These are phyloP conservation scores for Teratosphaeria nubilosa DNA, from an alignment of 2,329 filamentous ascomycete genomes.

Conservation along the genomic window DNA sequence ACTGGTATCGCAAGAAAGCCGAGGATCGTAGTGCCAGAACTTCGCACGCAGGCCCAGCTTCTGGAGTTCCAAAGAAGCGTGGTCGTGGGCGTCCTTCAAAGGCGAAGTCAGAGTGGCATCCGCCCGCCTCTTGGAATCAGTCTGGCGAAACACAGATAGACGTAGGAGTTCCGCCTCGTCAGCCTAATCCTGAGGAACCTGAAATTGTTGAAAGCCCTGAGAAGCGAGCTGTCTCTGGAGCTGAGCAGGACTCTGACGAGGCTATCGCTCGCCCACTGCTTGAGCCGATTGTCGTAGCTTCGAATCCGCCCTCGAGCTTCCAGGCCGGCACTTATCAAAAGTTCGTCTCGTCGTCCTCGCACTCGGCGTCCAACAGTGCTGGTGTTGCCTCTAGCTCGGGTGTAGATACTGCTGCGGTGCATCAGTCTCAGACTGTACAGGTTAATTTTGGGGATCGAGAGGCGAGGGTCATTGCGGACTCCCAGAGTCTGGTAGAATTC, in stretches of 20 bases:
- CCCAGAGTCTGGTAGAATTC: constrained; percentile 6
- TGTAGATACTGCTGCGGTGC: background rate
- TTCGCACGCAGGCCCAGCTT: background rate
- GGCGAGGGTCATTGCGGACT: constrained; percentile 8
- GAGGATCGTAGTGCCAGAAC: background rate
- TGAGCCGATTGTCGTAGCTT: constrained; percentile 6
- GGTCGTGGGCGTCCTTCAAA: background rate
- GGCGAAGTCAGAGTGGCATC: background rate
- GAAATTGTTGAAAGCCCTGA: constrained; percentile 18
- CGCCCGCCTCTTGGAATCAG: background rate
- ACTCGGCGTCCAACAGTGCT: background rate
- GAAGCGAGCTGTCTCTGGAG: background rate
- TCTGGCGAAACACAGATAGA: background rate
- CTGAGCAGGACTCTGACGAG: background rate
- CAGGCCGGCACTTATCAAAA: constrained; percentile 14
- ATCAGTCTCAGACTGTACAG: constrained; percentile 6
- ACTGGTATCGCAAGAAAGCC: constrained; percentile 26
- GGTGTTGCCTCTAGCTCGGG: background rate
- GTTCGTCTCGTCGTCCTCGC: constrained; percentile 4
- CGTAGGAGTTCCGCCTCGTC: background rate
- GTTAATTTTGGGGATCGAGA: constrained; percentile 5
- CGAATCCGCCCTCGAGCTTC: constrained; percentile 20
- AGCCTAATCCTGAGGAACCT: constrained; percentile 2
- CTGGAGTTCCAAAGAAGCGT: background rate
- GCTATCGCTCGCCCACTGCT: background rate